A percentile compares a stretch with the other conserved stretches of the same genome.
Evolutionary conservation across 169 alveolate genomes (phyloP).

Genomic region (Plasmodium inui): DNA sequence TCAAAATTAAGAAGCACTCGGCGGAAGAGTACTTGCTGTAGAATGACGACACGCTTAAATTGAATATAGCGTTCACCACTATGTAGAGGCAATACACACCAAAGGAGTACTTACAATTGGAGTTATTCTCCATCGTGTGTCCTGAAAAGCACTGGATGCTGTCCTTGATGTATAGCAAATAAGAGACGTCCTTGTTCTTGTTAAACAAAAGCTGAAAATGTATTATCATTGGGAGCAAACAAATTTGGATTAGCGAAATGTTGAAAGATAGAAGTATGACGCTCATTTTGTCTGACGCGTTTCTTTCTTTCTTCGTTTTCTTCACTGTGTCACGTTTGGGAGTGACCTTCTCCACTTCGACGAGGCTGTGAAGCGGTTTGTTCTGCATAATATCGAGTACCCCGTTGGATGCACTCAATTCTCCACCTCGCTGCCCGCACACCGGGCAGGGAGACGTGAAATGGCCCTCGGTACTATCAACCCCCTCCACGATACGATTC

Average conservation of each 20-base stretch:
- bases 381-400: neutral
- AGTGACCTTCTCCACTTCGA: neutral
- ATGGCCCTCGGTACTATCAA: neutral
- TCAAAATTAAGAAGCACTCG: conserved; percentile 64
- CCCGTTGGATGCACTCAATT: neutral
- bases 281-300: conserved; percentile 20
- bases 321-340: neutral
- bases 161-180: conserved; percentile 33
- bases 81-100: conserved; percentile 24
- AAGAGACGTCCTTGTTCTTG: conserved; percentile 34
- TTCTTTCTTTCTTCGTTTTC: neutral
- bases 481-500: neutral
- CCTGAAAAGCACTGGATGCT: conserved; percentile 65
- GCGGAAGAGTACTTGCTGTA: conserved; percentile 69
- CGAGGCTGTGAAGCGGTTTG: neutral
- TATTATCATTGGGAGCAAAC: conserved; percentile 47
- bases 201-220: conserved; percentile 58
- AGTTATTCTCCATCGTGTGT: conserved; percentile 39
- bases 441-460: neutral
- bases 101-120: conserved; percentile 39
- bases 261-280: conserved; percentile 48
- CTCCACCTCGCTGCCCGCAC: neutral
- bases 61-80: conserved; percentile 46
- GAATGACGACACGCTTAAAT: conserved; percentile 58
- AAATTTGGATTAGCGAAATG: conserved; percentile 37